Evolutionary conservation across 75 land plant genomes (phyloP), one percentile per base, ranked within the genome.

Genomic region (Isoetes taiwanensis): DNA sequence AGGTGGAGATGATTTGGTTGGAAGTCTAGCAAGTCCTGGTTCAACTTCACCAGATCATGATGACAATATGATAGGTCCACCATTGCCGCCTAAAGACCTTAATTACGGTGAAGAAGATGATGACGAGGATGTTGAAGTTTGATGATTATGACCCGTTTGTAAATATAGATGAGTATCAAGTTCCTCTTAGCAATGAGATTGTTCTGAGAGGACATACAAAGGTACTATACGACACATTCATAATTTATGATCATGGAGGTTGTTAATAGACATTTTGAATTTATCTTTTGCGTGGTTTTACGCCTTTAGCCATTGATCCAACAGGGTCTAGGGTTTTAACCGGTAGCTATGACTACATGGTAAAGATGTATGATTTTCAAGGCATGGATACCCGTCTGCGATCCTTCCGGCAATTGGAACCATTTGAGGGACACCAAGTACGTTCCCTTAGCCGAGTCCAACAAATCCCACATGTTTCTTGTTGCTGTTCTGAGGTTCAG

Each of bases 321-420:
- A 65, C 99, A 28, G 99, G 99, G 32, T 86, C 99, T 14, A 79
- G 99, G 57, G 90, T 94, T 41, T 74, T 94, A 56, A 79, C 99
- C 33, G 99, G 99, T 38, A 80, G 99, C 64, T 94, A 88, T 68
- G 99, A 94, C 55, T 88, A 94, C 43, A 39, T 76, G 16, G 81
- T 94, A 3, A 76, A 86, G 0, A 94, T 94, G 99, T 94, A 77
- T 67, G 99, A 94, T 61, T 94, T 94, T 42, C 99, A 94, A 89
- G 99, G 99, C 9, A 94, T 94, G 99, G 80, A 80, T 72, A 70
- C 98, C 28, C 82, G 78, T 32, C 61, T 94, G 58, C 66, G 60
- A 50, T 94, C 99, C 0, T 94, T 94, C 61, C 77, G 99, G 37
- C 99, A 88, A 65, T 27, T 88, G 5, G 96, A 94, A 42, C 99